Evolutionary conservation across 1,139 yeast species (phyloP), one percentile per base, ranked within the genome.

Genomic region (Suhomyces yuchorum): DNA sequence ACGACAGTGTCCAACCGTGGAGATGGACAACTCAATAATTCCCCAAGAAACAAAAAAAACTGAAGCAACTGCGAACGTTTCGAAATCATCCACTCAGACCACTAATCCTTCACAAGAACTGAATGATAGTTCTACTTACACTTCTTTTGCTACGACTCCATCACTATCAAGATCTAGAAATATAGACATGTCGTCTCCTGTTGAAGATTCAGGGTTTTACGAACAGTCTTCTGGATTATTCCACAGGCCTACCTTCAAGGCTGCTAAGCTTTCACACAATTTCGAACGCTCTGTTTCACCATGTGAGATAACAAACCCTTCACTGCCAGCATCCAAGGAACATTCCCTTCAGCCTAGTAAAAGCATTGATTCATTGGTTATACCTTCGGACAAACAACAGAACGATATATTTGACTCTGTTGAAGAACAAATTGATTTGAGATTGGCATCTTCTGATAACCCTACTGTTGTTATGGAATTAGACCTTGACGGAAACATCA

Each of bases 391-490:
- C 9, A 18, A 19, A 19, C 24, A 30, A 3, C 9, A 12, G 9
- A 18, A 14, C 32, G 38, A 40, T 48, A 11, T 51, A 20, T 53
- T 56, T 3, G 65, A 60, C 23, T 49, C 62, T 19, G 58, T 71
- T n/a, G 77, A 72, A 45, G 80, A 73, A 43, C 77, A 73, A 54
- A 63, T 74, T n/a, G 82, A 78, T 52, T 62, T 78, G 30, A 63
- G 75, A 17, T 56, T 73, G 24, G 92, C 92, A 0, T 81, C 87
- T 17, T 78, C 84, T 11, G 78, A 80, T 53, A 86, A 85, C 56
- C 90, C 90, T 4, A 85, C 91, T n/a, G 81, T 85, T n/a, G 85
- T 93, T 1, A 70, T 93, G 71, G 99, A 93, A 65, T 69, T 93
- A 50, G 93, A 87, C 59, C 70, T 90, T 59, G 85, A 85, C 57